Conservation (phyloP, 495 filamentous ascomycete species). For the Aspergillus asperescens region DNA sequence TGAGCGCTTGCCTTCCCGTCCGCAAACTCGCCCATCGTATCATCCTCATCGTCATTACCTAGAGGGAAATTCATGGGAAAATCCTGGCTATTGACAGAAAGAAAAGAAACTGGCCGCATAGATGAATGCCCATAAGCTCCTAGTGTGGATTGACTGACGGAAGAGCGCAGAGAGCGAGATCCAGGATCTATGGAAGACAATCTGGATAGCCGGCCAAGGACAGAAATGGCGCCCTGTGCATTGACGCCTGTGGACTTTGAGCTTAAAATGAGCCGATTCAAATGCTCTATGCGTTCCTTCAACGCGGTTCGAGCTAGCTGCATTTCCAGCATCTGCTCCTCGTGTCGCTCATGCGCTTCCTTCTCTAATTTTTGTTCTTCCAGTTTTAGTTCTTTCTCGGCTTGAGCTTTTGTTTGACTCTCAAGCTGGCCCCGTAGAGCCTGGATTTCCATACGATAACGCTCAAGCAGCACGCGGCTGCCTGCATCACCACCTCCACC, state of each 20-base stretch:
- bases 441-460: constrained; percentile 90
- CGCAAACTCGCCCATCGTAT: constrained; percentile 69
- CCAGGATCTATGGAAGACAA: constrained; percentile 47
- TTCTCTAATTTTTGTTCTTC: constrained; percentile 72
- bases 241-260: constrained; percentile 96
- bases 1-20: constrained; percentile 79
- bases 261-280: constrained; percentile 90
- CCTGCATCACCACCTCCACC: constrained; percentile 67
- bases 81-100: constrained; percentile 48
- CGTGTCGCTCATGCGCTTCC: constrained; percentile 77
- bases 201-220: constrained; percentile 64
- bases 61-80: constrained; percentile 31
- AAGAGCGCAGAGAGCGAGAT: constrained; percentile 62
- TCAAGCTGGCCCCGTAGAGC: constrained; percentile 80
- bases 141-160: constrained; percentile 62
- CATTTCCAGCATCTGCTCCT: constrained; percentile 97
- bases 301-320: constrained; percentile 91
- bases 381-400: constrained; percentile 60
- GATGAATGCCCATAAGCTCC: constrained; percentile 48
- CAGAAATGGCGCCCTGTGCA: constrained; percentile 60
- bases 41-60: constrained; percentile 61
- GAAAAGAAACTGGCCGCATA: constrained; percentile 60
- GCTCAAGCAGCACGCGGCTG: constrained; percentile 80
- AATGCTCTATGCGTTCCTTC: constrained; percentile 95
- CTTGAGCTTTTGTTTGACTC: constrained; percentile 61